These are phyloP conservation scores for Pythium insidiosum DNA, from an alignment of 352 stramenopile species.

Conservation along the genomic window DNA sequence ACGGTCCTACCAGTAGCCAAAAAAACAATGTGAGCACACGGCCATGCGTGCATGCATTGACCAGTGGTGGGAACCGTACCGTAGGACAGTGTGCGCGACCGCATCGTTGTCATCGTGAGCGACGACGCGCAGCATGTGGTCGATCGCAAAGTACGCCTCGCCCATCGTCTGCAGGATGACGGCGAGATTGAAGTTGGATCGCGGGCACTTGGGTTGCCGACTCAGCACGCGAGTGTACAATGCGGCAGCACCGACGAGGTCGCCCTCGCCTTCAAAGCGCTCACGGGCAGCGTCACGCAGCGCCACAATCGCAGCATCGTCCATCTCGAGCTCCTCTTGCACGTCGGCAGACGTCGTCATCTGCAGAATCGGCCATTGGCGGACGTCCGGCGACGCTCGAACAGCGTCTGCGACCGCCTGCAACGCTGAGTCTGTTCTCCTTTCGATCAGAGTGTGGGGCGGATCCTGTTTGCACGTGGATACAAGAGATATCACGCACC, in stretches of 20 bases:
- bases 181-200: conserved; percentile 71
- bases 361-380: neutral
- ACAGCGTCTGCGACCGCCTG: neutral
- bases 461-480: too few species aligned
- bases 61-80: too few species aligned
- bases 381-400: neutral
- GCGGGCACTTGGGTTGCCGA: conserved; percentile 37
- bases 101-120: conserved; percentile 52
- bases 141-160: conserved; percentile 59
- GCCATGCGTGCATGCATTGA: too few species aligned
- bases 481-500: too few species aligned
- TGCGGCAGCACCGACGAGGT: conserved; percentile 35
- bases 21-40: too few species aligned
- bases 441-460: too few species aligned
- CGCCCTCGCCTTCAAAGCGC: conserved; percentile 44
- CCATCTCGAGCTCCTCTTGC: neutral
- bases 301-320: conserved; percentile 16
- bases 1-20: conserved; percentile 30
- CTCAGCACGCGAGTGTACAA: conserved; percentile 42
- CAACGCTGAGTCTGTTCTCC: too few species aligned
- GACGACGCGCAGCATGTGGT: conserved; percentile 67
- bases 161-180: conserved; percentile 66
- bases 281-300: conserved; percentile 33
- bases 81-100: conserved; percentile 67
- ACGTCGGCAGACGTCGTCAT: too few species aligned